Evolutionary conservation across 2,329 filamentous ascomycete genomes (phyloP), one percentile per base, ranked within the genome.

Genomic region (Aureobasidium leucospermi): DNA sequence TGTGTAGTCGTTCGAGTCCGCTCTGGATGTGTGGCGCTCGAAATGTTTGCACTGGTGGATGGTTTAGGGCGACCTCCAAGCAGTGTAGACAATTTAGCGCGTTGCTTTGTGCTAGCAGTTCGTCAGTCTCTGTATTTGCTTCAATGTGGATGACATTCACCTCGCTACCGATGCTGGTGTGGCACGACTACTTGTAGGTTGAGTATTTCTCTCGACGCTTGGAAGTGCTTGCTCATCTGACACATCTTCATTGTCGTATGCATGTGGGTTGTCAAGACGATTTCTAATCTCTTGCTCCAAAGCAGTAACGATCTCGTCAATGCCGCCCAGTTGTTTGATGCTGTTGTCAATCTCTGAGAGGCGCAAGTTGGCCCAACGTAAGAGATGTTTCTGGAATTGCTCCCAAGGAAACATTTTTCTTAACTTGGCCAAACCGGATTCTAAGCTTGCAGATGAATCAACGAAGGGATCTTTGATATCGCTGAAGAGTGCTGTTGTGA

Each of bases 341-440:
- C 72, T 68, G 2, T 65, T 55, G 19, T 74, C 67, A 43, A 85
- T 74, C 61, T 84, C 78, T 6, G 68, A 65, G 34, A 72, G 70
- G 19, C 79, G 74, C 7, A 66, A 63, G 59, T 75, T 73, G 19
- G 76, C 71, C 79, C 82, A 85, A 16, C 72, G 65, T 1, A 78
- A 69, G 6, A 78, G 67, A 8, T 73, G 68, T 0, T 76, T 63
- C 6, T 80, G 66, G 56, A 84, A 81, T 2, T 69, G 65, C 0
- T 72, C 64, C 81, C 81, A 85, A 3, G 76, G 73, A 65, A 78
- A 86, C 1, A 2, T 15, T 7, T 47, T 13, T n/a, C 13, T 32
- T 31, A 58, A 23, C 16, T 28, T 47, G 19, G 3, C n/a, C 34
- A 58, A 28, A 15, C 55, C 55, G 32, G 55, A 39, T 19, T 39